These are phyloP conservation scores for Aspergillus vadensis DNA, from an alignment of 2,329 filamentous ascomycete species.

Conservation along the genomic window DNA sequence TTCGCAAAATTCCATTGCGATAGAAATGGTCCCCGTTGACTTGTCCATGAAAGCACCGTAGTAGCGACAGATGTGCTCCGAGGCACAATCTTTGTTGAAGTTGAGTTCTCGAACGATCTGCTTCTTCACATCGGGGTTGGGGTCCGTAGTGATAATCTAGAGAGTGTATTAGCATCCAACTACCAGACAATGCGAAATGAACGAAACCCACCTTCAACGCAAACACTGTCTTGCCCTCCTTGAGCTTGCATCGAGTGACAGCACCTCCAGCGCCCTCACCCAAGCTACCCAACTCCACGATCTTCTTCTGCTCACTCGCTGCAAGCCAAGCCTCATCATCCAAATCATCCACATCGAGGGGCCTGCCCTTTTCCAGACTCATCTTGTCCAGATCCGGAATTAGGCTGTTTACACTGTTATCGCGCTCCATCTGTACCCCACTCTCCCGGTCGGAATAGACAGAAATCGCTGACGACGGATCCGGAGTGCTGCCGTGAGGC, in stretches of 20 bases:
- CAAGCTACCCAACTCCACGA: constrained; percentile 82
- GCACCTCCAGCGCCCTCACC: constrained; percentile 95
- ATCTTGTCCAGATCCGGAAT: constrained; percentile 78
- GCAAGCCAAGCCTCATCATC: constrained; percentile 96
- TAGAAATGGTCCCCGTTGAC: constrained; percentile 93
- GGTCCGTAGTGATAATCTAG: constrained; percentile 96
- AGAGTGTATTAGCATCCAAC: constrained; percentile 20
- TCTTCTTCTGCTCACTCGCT: constrained; percentile 83
- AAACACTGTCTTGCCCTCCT: constrained; percentile 91
- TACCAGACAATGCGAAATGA: neutral
- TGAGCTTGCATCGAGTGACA: constrained; percentile 86
- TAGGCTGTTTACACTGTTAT: constrained; percentile 75
- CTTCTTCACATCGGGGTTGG: constrained; percentile 96
- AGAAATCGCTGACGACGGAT: constrained; percentile 86
- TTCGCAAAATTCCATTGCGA: constrained; percentile 99
- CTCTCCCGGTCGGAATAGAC: constrained; percentile 79
- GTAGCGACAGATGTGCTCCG: constrained; percentile 94
- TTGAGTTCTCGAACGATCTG: constrained; percentile 95
- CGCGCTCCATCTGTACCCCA: constrained; percentile 75
- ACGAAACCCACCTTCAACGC: constrained; percentile 75
- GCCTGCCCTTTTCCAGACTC: constrained; percentile 77
- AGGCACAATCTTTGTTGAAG: constrained; percentile 97
- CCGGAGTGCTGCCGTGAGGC: constrained; percentile 67
- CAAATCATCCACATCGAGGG: constrained; percentile 87
- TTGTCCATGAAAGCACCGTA: constrained; percentile 97